Conservation (phyloP, 495 filamentous ascomycete species). For the Trichoderma orchidacearum region DNA sequence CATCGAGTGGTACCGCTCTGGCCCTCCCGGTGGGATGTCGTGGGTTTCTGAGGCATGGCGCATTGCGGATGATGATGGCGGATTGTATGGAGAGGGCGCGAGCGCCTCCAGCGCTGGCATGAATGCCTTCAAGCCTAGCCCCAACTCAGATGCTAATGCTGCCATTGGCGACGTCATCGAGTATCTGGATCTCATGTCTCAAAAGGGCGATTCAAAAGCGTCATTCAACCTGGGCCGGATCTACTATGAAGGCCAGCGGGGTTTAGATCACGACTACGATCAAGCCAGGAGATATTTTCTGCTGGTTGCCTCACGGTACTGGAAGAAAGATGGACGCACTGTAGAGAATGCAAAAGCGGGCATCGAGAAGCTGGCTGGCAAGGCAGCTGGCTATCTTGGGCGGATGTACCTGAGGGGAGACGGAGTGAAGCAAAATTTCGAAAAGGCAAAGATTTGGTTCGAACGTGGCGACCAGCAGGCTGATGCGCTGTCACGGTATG, state of each 20-base stretch:
- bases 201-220: constrained; percentile 85
- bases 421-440: constrained; percentile 67
- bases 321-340: constrained; percentile 51
- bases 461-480: constrained; percentile 63
- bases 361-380: constrained; percentile 73
- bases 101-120: constrained; percentile 81
- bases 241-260: constrained; percentile 78
- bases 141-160: constrained; percentile 60
- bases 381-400: constrained; percentile 82
- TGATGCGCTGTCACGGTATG: constrained; percentile 76
- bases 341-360: constrained; percentile 32
- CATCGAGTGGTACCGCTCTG: constrained; percentile 68
- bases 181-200: constrained; percentile 84
- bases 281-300: constrained; percentile 74
- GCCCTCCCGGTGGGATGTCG: constrained; percentile 79
- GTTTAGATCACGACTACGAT: constrained; percentile 56
- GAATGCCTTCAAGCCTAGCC: constrained; percentile 59
- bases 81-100: constrained; percentile 89
- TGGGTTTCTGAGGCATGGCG: constrained; percentile 63
- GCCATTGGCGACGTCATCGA: constrained; percentile 89
- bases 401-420: constrained; percentile 90
- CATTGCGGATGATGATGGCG: constrained; percentile 78
- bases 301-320: constrained; percentile 71
- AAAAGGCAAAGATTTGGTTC: constrained; percentile 75
- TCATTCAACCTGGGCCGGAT: constrained; percentile 80